Percentiles rank a stretch among this genome's conserved stretches.
Conservation (phyloP, 345 rosid species). For the Alliaria petiolata region DNA sequence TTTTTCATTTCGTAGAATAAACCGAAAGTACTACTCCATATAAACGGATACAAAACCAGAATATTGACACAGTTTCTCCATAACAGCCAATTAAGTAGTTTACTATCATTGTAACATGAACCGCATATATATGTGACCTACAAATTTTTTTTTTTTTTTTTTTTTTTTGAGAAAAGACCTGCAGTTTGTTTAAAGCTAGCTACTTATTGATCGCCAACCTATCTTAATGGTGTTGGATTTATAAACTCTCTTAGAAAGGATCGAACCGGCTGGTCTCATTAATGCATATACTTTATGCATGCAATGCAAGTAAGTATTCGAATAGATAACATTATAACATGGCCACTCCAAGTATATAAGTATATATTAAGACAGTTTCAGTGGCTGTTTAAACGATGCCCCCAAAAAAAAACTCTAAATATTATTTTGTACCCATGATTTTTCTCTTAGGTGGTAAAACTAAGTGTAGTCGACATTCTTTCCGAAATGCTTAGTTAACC, state of each 20-base stretch:
- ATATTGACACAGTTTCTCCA: not conserved
- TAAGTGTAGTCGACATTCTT: not conserved
- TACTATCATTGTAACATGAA: not conserved
- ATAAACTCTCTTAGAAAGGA: not conserved
- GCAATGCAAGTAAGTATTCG: not conserved
- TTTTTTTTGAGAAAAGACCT: no score
- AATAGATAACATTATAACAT: not conserved
- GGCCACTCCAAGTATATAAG: not conserved
- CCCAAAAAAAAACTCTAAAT: not conserved
- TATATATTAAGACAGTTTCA: not conserved
- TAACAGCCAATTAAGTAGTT: not conserved
- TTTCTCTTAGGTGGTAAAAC: not conserved
- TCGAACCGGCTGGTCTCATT: not conserved
- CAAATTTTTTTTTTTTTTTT: no score
- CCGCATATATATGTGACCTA: not conserved
- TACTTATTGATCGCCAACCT: not conserved
- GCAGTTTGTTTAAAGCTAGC: not conserved
- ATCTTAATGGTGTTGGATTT: not conserved
- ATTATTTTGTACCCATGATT: not conserved
- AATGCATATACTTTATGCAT: constrained; percentile 14
- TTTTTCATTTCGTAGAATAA: not conserved
- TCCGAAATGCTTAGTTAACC: not conserved
- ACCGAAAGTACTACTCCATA: not conserved
- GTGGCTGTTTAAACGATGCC: not conserved
- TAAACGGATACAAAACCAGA: not conserved